Base-by-base conservation (phyloP, 2,329 filamentous ascomycete species). In the Stagonosporopsis vannaccii region DNA sequence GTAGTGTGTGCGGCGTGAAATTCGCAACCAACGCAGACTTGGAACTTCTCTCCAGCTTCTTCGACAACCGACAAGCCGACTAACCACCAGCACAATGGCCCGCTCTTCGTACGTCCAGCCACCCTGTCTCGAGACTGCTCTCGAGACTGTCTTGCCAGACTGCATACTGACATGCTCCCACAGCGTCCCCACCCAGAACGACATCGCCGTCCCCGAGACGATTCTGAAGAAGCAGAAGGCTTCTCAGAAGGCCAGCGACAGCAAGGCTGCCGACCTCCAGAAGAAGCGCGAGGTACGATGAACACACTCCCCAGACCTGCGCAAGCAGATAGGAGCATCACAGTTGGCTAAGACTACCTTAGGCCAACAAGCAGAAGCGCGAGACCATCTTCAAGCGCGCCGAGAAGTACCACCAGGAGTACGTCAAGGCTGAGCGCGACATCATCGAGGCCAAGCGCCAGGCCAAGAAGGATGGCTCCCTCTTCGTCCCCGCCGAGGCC, bases 171-270 rank as follows among this genome's bases (percentile, higher is more conserved):
- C 39, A 45, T 51, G n/a, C 12, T 0, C 11, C 19, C 4, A 3
- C 60, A 88, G 88, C 84, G 91, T 97, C 78, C 92, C 95, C 74
- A 95, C 93, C 82, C 84, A 93, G 82, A 91, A 98, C 82, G 90
- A 98, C 82, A 88, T 99, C 81, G 86, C 97, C 81, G 92, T 98
- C 79, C 95, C 95, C 75, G 95, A 99, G 91, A 97, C 95, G 76
- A 90, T 98, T 78, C 90, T 99, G 81, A 99, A 99, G 91, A 99
- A 99, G 92, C 91, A 95, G 86, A 99, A 99, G 93, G 91, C 87
- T 81, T 92, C 97, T 85, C 93, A 98, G 88, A 97, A 98, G 90
- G 91, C 92, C 80, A 90, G 91, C 82, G 92, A 95, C 80, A 90
- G 92, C 84, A 90, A 89, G 80, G 81, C 85, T 71, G 87, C 90